phyloP scores from a whole-genome alignment of 345 rosid genomes.

The Boechera divaricarpa region DNA sequence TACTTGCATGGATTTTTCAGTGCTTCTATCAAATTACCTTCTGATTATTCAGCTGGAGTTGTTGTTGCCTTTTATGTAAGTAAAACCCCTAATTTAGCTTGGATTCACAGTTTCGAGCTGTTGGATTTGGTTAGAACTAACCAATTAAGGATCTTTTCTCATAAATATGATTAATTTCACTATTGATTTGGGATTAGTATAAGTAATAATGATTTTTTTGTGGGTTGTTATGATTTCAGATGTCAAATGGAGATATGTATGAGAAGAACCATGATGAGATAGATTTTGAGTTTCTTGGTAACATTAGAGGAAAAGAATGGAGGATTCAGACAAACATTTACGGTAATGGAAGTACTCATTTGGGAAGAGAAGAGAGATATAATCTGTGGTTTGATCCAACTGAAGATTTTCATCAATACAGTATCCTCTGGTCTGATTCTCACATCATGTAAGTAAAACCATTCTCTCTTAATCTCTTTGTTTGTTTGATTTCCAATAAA shows the following conservation, averaged over 20 bases:
- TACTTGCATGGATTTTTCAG: constrained; percentile 95
- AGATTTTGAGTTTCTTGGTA: constrained; percentile 97
- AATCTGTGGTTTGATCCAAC: constrained; percentile 98
- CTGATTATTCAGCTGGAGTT: constrained; percentile 98
- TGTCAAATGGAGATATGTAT: constrained; percentile 94
- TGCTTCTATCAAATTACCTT: constrained; percentile 89
- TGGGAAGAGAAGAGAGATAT: constrained; percentile 95
- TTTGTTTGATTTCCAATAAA: not conserved
- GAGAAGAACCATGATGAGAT: constrained; percentile 98
- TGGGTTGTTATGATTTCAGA: constrained; percentile 49
- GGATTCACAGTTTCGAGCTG: constrained; percentile 3
- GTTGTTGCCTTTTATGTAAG: constrained; percentile 99
- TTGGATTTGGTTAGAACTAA: not conserved
- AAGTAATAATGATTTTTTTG: not conserved
- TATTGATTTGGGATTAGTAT: constrained; percentile 8
- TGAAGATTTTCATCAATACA: constrained; percentile 91
- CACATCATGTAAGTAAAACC: constrained; percentile 69
- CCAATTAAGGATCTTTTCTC: not conserved
- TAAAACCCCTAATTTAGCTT: not conserved
- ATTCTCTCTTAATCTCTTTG: constrained; percentile 1
- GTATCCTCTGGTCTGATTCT: constrained; percentile 92
- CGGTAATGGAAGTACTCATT: constrained; percentile 89
- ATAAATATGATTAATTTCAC: not conserved
- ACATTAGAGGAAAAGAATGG: constrained; percentile 98
- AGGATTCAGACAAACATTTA: constrained; percentile 97